Evolutionary conservation across 2,329 filamentous ascomycete species (phyloP), one percentile per base, ranked within the genome.

Genomic region (Ophiostoma montium): DNA sequence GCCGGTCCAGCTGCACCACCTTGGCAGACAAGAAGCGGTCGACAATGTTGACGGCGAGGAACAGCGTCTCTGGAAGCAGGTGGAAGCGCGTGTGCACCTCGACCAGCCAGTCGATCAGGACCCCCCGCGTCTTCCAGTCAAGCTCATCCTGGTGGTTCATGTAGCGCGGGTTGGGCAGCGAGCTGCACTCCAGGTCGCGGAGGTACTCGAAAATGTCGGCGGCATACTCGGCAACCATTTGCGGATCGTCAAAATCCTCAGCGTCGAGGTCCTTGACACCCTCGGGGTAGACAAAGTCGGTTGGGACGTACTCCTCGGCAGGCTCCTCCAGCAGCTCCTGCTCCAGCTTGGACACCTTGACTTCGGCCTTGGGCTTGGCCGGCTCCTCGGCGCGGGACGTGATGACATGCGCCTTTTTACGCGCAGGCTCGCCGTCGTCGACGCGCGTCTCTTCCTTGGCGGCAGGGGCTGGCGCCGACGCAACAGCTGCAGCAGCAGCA

Each of bases 141-240:
- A 98, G 74, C 58, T 95, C 88, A 55, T 86, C 84, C 63, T 98
- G 92, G 67, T 90, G 86, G 46, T 84, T 78, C 81, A 98, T 98
- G 71, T 98, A 98, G 54, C 92, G 71, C 16, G 88, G 82, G 67
- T 96, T 95, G 57, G 90, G 88, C 61, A 89, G 65, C 0, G 80
- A 66, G 72, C 87, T 63, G 73, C 68, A 71, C 68, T 98, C 92
- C 21, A 96, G 77, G 58, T 94, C 82, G 60, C 80, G 82, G 56
- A 96, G 76, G 66, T 98, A 96, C 57, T 95, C 88, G 62, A 96
- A 96, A 62, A 98, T 96, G 62, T 98, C 92, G 52, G 83, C 83
- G 46, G 94, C 89, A 61, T 98, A 98, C 65, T 96, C 92, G 47
- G 92, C 87, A 55, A 94, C 92, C 92, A 98, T 96, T 59, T 95